phyloP scores from a whole-genome alignment of 1,284 basidiomycete species.

The Tausonia pullulans region DNA sequence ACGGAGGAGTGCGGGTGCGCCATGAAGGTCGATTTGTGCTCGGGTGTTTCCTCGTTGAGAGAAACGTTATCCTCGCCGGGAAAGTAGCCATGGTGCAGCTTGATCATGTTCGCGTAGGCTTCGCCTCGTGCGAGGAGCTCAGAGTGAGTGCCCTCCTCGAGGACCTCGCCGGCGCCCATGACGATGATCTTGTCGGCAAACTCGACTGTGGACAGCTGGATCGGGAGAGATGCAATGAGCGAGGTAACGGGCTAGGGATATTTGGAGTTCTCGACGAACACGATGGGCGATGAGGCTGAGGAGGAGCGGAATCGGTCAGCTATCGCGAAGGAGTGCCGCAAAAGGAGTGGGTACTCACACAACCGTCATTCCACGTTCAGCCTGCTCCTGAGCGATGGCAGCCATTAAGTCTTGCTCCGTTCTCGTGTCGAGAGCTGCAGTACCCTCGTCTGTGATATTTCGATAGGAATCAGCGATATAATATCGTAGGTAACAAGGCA shows the following conservation, averaged over 20 bases:
- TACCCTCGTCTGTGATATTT: constrained; percentile 24
- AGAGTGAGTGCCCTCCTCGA: constrained; percentile 35
- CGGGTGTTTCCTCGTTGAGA: no score
- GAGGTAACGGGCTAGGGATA: no score
- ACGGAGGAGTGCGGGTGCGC: not conserved
- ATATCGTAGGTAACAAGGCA: not conserved
- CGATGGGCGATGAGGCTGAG: constrained; percentile 34
- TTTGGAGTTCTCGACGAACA: no score
- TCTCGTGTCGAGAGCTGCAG: constrained; percentile 35
- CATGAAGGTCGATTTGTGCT: no score
- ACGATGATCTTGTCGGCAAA: constrained; percentile 29
- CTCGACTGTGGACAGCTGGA: not conserved
- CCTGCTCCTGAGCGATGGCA: constrained; percentile 28
- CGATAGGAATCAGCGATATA: not conserved
- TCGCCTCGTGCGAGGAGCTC: constrained; percentile 25
- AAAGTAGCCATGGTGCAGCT: constrained; percentile 9
- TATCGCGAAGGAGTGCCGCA: not conserved
- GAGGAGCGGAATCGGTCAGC: no score
- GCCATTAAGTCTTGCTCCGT: constrained; percentile 35
- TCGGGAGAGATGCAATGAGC: no score
- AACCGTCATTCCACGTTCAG: constrained; percentile 26
- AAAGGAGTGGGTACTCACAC: constrained; percentile 17
- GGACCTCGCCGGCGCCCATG: constrained; percentile 30
- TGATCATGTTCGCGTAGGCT: constrained; percentile 4
- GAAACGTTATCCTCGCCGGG: not conserved